Conservation (phyloP, 371 early-diverging fungal species). For the Lichtheimia corymbifera region DNA sequence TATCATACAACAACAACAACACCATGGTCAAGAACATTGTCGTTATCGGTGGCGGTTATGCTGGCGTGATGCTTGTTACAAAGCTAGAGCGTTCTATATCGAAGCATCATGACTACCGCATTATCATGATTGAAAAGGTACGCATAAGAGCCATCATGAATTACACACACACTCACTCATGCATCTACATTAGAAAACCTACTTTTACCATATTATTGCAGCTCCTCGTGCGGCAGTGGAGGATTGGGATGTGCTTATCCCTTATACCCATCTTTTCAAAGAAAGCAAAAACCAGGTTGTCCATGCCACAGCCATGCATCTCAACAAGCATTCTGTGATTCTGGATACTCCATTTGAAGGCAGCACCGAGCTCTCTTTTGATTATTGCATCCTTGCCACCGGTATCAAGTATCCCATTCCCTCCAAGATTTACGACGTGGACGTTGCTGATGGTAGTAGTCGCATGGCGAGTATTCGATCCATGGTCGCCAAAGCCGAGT, state of each 20-base stretch:
- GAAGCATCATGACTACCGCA: conserved; percentile 14
- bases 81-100: conserved; percentile 21
- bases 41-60: conserved; percentile 42
- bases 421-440: conserved; percentile 11
- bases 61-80: conserved; percentile 25
- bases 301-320: conserved; percentile 23
- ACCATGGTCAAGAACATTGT: conserved; percentile 23
- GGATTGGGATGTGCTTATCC: conserved; percentile 26
- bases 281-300: conserved; percentile 24
- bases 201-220: conserved; percentile 37
- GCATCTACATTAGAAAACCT: conserved; percentile 27
- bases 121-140: conserved; percentile 39
- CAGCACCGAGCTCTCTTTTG: conserved; percentile 9
- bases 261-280: conserved; percentile 27
- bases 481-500: conserved; percentile 36
- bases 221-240: conserved; percentile 28
- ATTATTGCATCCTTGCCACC: conserved; percentile 25
- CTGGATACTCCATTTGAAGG: conserved; percentile 20
- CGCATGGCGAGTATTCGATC: conserved; percentile 27
- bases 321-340: conserved; percentile 16
- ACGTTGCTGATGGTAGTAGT: conserved; percentile 24
- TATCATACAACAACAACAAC: background rate
- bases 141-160: background rate
- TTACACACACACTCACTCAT: no score
- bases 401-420: conserved; percentile 30